Conservation (phyloP, 371 early-diverging fungal species). For the Batkoa obscura region DNA sequence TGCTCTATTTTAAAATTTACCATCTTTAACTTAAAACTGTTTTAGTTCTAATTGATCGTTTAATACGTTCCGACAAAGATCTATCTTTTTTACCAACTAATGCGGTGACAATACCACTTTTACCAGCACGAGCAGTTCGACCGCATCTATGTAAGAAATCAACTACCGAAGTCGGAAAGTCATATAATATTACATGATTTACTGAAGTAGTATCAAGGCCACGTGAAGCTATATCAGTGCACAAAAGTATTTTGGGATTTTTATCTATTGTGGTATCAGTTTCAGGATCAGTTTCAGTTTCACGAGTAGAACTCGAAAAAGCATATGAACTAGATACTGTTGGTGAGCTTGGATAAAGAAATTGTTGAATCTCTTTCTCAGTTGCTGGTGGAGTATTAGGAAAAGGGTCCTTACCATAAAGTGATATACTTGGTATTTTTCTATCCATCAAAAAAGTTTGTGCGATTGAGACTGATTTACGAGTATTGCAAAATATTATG, state of each 20-base stretch:
- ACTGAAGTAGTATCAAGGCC: conserved; percentile 85
- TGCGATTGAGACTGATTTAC: conserved; percentile 36
- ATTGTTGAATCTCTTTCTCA: neutral
- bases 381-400: conserved; percentile 6
- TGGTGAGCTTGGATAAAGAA: neutral
- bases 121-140: conserved; percentile 81
- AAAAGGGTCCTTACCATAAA: conserved; percentile 27
- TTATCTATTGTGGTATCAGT: neutral
- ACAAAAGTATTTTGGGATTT: conserved; percentile 38
- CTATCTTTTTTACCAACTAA: conserved; percentile 59
- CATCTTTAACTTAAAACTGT: conserved; percentile 23
- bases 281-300: neutral
- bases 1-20: too few relatives aligned
- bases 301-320: neutral
- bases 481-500: conserved; percentile 76
- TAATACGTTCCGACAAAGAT: conserved; percentile 57
- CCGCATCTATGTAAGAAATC: conserved; percentile 96
- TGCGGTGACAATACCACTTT: conserved; percentile 65
- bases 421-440: conserved; percentile 26
- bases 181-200: conserved; percentile 83
- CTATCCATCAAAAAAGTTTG: conserved; percentile 34
- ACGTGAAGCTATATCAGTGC: conserved; percentile 88
- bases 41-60: conserved; percentile 38
- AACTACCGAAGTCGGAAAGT: conserved; percentile 80
- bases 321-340: neutral